Evolutionary conservation across 2,329 filamentous ascomycete species (phyloP), one percentile per base, ranked within the genome.

Genomic region (Achaetomium macrosporum): DNA sequence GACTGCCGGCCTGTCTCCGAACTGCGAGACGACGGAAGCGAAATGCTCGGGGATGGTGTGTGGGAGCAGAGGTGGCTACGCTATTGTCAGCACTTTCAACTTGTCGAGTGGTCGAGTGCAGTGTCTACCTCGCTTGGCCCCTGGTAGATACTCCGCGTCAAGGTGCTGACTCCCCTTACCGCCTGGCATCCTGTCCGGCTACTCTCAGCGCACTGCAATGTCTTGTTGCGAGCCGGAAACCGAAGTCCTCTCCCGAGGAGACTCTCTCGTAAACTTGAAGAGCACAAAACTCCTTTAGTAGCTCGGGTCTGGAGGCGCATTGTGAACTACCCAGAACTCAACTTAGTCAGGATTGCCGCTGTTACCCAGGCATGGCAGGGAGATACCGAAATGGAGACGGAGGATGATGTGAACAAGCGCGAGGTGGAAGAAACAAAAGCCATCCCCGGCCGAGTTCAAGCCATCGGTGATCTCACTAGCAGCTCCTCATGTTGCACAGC

Each of bases 21-120:
- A 74, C 35, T 72, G 64, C 9, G 76, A 76, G 36, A 89, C 86
- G 36, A 88, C 74, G 1, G 74, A 73, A 8, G 81, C 75, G 63
- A 92, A 90, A 65, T 92, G 84, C 57, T 87, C 71, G 0, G 86
- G 84, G 50, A 91, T 82, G 1, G 87, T 91, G 51, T 83, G 73
- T 6, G 76, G 71, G 44, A 88, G 77, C 8, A 91, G 72, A 0
- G 83, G 75, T 3, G 86, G 85, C 83, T 89, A 44, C 11, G 11
- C 30, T 20, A 11, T 41, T n/a, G 25, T 10, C 29, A 42, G 20
- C 2, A 31, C 31, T 15, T 5, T 17, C 16, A 39, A 19, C 4
- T 10, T 8, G 9, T 19, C n/a, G 19, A 9, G 13, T 33, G 1
- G 17, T 42, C 40, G 20, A 15, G 19, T 3, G 33, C 33, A 20